These are phyloP conservation scores for Apiospora rasikravindrae DNA, from an alignment of 2,329 filamentous ascomycete genomes.

Conservation along the genomic window DNA sequence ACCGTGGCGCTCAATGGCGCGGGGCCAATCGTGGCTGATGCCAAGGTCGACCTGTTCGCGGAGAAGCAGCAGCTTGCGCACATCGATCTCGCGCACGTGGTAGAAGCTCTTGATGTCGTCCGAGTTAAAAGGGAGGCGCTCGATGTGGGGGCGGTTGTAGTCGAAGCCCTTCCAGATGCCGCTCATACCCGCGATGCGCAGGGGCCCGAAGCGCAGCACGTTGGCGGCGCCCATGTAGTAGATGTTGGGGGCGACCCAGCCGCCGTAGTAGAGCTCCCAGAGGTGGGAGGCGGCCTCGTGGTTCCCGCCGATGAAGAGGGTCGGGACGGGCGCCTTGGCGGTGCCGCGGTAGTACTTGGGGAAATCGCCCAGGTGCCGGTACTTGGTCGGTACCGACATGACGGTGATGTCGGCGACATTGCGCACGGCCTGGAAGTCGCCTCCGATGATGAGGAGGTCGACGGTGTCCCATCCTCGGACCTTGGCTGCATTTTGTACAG, in stretches of 20 bases:
- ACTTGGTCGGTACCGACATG: constrained; percentile 90
- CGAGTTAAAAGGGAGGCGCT: constrained; percentile 82
- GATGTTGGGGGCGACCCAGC: constrained; percentile 96
- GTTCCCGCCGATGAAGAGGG: constrained; percentile 91
- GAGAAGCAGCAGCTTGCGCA: constrained; percentile 85
- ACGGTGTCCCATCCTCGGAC: constrained; percentile 79
- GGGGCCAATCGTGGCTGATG: constrained; percentile 95
- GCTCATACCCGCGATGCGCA: constrained; percentile 87
- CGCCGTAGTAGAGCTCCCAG: constrained; percentile 93
- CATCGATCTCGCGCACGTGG: constrained; percentile 86
- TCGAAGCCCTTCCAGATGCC: constrained; percentile 95
- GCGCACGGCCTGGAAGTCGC: constrained; percentile 93
- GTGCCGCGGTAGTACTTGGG: constrained; percentile 89
- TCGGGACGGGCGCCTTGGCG: constrained; percentile 81
- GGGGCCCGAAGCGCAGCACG: constrained; percentile 79
- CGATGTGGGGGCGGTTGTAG: constrained; percentile 82
- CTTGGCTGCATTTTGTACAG: constrained; percentile 71
- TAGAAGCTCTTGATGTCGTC: constrained; percentile 84
- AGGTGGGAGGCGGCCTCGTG: constrained; percentile 92
- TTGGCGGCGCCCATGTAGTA: constrained; percentile 97
- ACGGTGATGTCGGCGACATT: constrained; percentile 87
- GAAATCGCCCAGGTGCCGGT: constrained; percentile 87
- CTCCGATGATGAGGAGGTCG: constrained; percentile 91
- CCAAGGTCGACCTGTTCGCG: constrained; percentile 90
- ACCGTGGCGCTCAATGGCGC: constrained; percentile 79